A percentile compares a stretch with the other conserved stretches of the same genome.
Evolutionary conservation across 768 basidiomycete genomes (phyloP).

Genomic region (Boletus bicolor): DNA sequence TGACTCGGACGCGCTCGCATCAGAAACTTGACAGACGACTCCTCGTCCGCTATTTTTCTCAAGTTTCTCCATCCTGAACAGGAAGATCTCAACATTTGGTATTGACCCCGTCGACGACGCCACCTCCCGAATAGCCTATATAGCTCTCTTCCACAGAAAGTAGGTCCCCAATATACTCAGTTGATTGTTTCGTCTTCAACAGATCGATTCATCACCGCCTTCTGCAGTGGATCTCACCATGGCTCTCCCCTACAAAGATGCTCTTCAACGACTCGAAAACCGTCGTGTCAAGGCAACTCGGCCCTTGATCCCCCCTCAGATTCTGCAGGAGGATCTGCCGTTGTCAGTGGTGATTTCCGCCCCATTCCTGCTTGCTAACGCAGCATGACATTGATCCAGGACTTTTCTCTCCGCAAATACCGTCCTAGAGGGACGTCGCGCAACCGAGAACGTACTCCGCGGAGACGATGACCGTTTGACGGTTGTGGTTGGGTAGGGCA

Average conservation of each 20-base stretch:
- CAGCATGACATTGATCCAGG: slow-evolving; percentile 35
- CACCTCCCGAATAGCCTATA: slow-evolving; percentile 9
- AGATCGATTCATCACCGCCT: slow-evolving; percentile 7
- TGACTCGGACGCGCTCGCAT: background rate
- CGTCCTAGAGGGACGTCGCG: slow-evolving; percentile 78
- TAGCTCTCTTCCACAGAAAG: slow-evolving; percentile 16
- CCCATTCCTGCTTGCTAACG: background rate
- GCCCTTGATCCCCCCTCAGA: slow-evolving; percentile 92
- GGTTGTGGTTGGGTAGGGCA: slow-evolving; percentile 80
- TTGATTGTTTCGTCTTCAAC: slow-evolving; percentile 16
- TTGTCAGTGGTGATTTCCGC: slow-evolving; percentile 44
- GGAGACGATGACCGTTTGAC: slow-evolving; percentile 91
- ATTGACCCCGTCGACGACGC: slow-evolving; percentile 8
- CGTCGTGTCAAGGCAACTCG: slow-evolving; percentile 81
- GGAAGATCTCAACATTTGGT: slow-evolving; percentile 2
- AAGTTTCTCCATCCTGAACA: background rate
- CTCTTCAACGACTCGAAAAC: slow-evolving; percentile 80
- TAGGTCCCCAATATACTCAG: slow-evolving; percentile 7
- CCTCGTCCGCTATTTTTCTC: background rate
- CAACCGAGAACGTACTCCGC: slow-evolving; percentile 72
- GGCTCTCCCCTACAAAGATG: slow-evolving; percentile 76
- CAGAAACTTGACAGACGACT: background rate
- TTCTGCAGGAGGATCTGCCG: slow-evolving; percentile 91
- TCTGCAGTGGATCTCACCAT: slow-evolving; percentile 47
- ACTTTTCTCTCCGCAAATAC: slow-evolving; percentile 82